Percentiles rank a stretch among this genome's conserved stretches.
Evolutionary conservation across 176 grass and related monocot species (phyloP).

Genomic region (Lolium multiflorum): DNA sequence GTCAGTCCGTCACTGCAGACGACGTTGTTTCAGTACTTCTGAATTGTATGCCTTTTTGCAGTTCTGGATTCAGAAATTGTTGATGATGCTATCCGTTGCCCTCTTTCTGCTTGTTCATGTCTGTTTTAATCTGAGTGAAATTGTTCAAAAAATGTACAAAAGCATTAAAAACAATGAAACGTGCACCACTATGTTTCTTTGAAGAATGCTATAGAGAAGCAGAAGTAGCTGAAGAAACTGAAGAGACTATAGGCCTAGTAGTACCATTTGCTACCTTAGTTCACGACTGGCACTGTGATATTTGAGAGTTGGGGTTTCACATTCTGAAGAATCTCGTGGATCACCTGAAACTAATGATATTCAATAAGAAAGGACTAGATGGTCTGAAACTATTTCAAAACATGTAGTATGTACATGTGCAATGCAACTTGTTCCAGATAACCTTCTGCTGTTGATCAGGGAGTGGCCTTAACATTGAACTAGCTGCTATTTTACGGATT

Average conservation of each 20-base stretch:
- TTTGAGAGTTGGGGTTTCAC: background rate
- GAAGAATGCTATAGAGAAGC: background rate
- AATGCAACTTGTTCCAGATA: background rate
- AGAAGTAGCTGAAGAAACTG: background rate
- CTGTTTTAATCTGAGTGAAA: background rate
- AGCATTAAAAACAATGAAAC: background rate
- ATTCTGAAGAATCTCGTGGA: conserved; percentile 15
- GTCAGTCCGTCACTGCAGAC: conserved; percentile 5
- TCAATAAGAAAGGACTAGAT: background rate
- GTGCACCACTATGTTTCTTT: background rate
- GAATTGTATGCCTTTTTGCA: background rate
- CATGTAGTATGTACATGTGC: background rate
- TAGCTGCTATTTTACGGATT: background rate
- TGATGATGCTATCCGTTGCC: background rate
- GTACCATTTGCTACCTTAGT: background rate
- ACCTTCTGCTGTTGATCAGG: background rate
- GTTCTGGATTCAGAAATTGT: background rate
- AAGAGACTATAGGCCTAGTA: background rate
- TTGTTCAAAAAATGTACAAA: background rate
- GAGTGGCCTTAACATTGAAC: background rate
- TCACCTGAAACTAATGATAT: conserved; percentile 1
- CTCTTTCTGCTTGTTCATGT: background rate
- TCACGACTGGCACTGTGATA: background rate
- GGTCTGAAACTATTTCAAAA: background rate
- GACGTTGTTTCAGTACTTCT: background rate